Evolutionary conservation across 139 green algal species (phyloP).

Genomic region (Chlorella sorokiniana): DNA sequence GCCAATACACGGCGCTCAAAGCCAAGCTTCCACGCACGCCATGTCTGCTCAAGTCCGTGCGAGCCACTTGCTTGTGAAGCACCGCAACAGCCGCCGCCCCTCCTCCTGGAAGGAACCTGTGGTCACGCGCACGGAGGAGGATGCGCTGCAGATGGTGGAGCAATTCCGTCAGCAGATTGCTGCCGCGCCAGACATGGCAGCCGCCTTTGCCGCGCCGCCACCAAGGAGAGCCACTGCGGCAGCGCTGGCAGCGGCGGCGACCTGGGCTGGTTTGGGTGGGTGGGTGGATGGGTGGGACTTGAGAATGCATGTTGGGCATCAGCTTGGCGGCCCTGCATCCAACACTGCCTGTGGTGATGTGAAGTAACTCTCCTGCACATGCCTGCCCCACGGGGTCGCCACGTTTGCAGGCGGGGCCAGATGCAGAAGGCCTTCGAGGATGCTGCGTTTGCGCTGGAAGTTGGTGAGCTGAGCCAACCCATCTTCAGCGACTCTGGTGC

Average conservation of each 20-base stretch:
- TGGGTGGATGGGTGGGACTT: neutral
- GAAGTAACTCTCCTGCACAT: neutral
- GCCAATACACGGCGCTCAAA: too few relatives aligned
- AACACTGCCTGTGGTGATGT: neutral
- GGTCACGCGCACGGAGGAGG: conserved; percentile 74
- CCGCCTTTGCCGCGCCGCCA: conserved; percentile 76
- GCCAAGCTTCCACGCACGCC: too few relatives aligned
- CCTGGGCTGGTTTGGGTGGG: conserved; percentile 78
- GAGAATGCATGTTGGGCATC: too few relatives aligned
- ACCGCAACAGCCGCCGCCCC: conserved; percentile 69
- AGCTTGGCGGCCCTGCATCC: neutral
- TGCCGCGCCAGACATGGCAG: conserved; percentile 33
- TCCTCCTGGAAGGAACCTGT: conserved; percentile 81
- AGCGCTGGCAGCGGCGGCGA: conserved; percentile 69
- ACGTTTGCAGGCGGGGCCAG: conserved; percentile 62
- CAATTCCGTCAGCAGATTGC: conserved; percentile 64
- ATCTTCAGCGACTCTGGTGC: conserved; percentile 78
- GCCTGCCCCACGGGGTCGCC: too few relatives aligned
- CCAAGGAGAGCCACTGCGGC: conserved; percentile 82
- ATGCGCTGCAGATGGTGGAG: conserved; percentile 82
- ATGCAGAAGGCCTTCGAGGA: conserved; percentile 92
- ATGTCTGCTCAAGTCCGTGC: conserved; percentile 58
- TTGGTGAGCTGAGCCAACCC: conserved; percentile 75
- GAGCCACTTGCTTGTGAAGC: conserved; percentile 89
- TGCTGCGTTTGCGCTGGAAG: conserved; percentile 49